Conservation (phyloP, 2,329 filamentous ascomycete genomes). For the Colletotrichum tofieldiae region DNA sequence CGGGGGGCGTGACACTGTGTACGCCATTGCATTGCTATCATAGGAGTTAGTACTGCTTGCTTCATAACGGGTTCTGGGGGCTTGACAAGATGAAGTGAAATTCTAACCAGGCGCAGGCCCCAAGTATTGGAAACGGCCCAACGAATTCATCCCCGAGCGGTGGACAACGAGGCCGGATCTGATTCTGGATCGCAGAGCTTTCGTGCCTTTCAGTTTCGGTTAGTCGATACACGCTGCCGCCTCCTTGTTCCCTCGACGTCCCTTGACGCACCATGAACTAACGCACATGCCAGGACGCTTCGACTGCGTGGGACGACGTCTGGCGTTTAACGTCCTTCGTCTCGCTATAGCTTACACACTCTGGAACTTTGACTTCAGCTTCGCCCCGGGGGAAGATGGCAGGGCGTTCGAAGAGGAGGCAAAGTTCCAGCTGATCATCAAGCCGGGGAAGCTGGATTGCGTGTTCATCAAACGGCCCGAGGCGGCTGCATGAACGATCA, state of each 20-base stretch:
- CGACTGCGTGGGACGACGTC: slow-evolving; percentile 36
- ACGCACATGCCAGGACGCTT: slow-evolving; percentile 5
- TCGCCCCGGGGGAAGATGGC: slow-evolving; percentile 37
- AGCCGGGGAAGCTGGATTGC: slow-evolving; percentile 32
- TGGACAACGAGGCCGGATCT: slow-evolving; percentile 46
- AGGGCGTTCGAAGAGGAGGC: slow-evolving; percentile 2
- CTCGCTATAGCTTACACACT: slow-evolving; percentile 37
- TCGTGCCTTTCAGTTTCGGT: slow-evolving; percentile 32
- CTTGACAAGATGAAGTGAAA: not conserved
- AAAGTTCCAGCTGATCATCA: slow-evolving; percentile 32
- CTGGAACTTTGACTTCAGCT: slow-evolving; percentile 39
- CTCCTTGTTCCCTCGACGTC: not conserved
- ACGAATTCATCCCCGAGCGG: slow-evolving; percentile 47
- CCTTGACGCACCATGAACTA: not conserved
- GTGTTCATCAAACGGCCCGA: slow-evolving; percentile 27
- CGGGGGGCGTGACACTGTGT: slow-evolving; percentile 43
- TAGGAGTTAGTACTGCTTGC: not conserved
- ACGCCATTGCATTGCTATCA: slow-evolving; percentile 36
- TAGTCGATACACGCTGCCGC: not conserved
- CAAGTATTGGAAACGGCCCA: slow-evolving; percentile 37
- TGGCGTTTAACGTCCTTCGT: slow-evolving; percentile 34
- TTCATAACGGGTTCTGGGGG: too few relatives aligned
- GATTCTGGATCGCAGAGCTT: slow-evolving; percentile 44
- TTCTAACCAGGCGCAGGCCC: not conserved
- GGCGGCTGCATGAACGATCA: not conserved